phyloP scores from a whole-genome alignment of 352 stramenopile genomes.

The Pythium plurisporium region DNA sequence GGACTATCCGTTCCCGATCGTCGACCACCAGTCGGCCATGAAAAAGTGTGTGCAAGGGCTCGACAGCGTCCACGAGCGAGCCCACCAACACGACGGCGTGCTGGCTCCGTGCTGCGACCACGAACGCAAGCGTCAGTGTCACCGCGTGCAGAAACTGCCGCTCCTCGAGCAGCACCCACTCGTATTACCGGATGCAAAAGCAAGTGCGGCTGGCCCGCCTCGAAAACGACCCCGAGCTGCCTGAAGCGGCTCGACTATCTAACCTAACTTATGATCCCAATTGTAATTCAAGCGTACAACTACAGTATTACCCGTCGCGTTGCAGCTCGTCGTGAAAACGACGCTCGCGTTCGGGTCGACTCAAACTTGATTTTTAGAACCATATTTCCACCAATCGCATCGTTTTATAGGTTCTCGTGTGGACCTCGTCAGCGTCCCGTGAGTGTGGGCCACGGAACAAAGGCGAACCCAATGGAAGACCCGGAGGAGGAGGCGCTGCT shows the following conservation, averaged over 20 bases:
- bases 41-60: conserved; percentile 92
- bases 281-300: too few species aligned
- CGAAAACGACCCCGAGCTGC: neutral
- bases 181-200: conserved; percentile 1
- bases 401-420: neutral
- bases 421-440: neutral
- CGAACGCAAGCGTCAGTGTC: conserved; percentile 15
- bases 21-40: conserved; percentile 87
- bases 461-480: conserved; percentile 27
- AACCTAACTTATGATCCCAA: conserved; percentile 2
- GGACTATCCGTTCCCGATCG: conserved; percentile 94
- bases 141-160: conserved; percentile 4
- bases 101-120: conserved; percentile 19
- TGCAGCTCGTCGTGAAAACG: too few species aligned
- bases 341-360: too few species aligned
- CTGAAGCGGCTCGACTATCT: too few species aligned
- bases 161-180: neutral
- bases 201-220: neutral
- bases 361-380: neutral
- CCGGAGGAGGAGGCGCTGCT: conserved; percentile 29
- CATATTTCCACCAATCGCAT: neutral
- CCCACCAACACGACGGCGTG: conserved; percentile 24
- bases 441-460: conserved; percentile 9
- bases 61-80: conserved; percentile 36
- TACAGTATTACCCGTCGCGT: too few species aligned